Percentiles rank a stretch among this genome's conserved stretches.
phyloP scores from a whole-genome alignment of 352 stramenopile genomes.

The Globisporangium irregulare region DNA sequence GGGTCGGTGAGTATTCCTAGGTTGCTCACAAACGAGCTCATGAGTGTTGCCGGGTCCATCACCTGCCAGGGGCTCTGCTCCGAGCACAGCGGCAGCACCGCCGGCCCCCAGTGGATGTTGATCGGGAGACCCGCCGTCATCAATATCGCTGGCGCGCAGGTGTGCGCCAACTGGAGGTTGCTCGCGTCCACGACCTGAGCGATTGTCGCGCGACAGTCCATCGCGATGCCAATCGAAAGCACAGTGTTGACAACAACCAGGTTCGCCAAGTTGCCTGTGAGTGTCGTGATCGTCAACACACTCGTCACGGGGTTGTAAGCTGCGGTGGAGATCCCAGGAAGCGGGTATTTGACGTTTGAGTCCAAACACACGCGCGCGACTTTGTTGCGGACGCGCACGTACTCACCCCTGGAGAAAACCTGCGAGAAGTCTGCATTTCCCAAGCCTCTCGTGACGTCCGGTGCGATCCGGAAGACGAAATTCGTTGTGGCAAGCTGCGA shows the following conservation, averaged over 20 bases:
- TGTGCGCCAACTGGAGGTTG: slow-evolving; percentile 29
- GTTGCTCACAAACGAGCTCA: slow-evolving; percentile 25
- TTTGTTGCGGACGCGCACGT: slow-evolving; percentile 55
- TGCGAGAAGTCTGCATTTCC: slow-evolving; percentile 30
- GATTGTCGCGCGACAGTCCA: slow-evolving; percentile 32
- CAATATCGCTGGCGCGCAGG: slow-evolving; percentile 29
- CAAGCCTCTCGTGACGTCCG: slow-evolving; percentile 33
- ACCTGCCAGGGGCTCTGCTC: slow-evolving; percentile 43
- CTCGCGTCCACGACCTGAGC: slow-evolving; percentile 17
- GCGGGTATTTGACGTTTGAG: slow-evolving; percentile 39
- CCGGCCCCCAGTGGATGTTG: slow-evolving; percentile 62
- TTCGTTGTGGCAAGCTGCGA: slow-evolving; percentile 24
- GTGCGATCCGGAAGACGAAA: slow-evolving; percentile 53
- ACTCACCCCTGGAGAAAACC: slow-evolving; percentile 60
- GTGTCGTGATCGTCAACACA: slow-evolving; percentile 42
- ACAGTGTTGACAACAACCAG: slow-evolving; percentile 32
- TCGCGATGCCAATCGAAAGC: slow-evolving; percentile 38
- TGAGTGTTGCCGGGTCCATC: slow-evolving; percentile 22
- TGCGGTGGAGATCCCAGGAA: slow-evolving; percentile 33
- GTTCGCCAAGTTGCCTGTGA: slow-evolving; percentile 25
- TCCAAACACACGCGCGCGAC: slow-evolving; percentile 67
- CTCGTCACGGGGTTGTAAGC: slow-evolving; percentile 7
- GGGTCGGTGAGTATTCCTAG: slow-evolving; percentile 40
- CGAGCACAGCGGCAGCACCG: slow-evolving; percentile 60
- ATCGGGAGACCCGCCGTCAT: slow-evolving; percentile 23